Percentiles rank a stretch among this genome's conserved stretches.
Evolutionary conservation across 1,139 yeast genomes (phyloP).

Genomic region (Taphrina confusa): DNA sequence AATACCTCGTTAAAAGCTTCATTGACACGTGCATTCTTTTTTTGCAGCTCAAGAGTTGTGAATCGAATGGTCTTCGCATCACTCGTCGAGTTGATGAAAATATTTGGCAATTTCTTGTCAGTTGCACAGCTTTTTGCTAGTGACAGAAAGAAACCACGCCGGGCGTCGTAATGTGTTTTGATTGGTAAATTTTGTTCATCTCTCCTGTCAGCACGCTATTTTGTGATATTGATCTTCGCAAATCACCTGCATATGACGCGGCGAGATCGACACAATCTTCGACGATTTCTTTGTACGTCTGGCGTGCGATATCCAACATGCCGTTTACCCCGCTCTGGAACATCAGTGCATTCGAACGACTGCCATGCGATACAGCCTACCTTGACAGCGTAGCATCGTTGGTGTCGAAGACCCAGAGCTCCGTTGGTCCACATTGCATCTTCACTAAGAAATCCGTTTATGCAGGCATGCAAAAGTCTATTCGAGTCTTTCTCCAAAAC

Average conservation of each 20-base stretch:
- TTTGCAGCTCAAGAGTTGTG: slow-evolving; percentile 51
- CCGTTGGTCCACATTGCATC: slow-evolving; percentile 52
- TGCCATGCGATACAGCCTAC: background rate
- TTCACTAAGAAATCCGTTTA: slow-evolving; percentile 47
- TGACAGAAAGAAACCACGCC: slow-evolving; percentile 48
- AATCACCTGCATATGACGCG: slow-evolving; percentile 37
- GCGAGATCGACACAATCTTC: slow-evolving; percentile 46
- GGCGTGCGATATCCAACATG: slow-evolving; percentile 52
- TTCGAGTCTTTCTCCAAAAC: slow-evolving; percentile 38
- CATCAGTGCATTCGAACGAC: slow-evolving; percentile 40
- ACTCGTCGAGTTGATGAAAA: slow-evolving; percentile 47
- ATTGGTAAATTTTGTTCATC: slow-evolving; percentile 41
- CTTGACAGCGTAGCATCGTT: slow-evolving; percentile 51
- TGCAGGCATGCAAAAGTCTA: slow-evolving; percentile 44
- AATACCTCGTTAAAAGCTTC: slow-evolving; percentile 51
- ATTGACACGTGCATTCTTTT: slow-evolving; percentile 50
- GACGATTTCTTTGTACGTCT: slow-evolving; percentile 48
- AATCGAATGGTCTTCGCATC: slow-evolving; percentile 49
- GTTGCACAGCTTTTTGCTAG: slow-evolving; percentile 38
- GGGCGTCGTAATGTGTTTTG: slow-evolving; percentile 48
- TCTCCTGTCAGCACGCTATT: slow-evolving; percentile 30
- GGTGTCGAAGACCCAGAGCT: slow-evolving; percentile 51
- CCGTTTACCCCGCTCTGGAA: slow-evolving; percentile 50
- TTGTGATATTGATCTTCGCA: too few relatives aligned
- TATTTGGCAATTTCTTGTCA: slow-evolving; percentile 44